These are phyloP conservation scores for Rutidosis leptorrhynchoides DNA, from an alignment of 129 eudicot genomes.

Conservation along the genomic window DNA sequence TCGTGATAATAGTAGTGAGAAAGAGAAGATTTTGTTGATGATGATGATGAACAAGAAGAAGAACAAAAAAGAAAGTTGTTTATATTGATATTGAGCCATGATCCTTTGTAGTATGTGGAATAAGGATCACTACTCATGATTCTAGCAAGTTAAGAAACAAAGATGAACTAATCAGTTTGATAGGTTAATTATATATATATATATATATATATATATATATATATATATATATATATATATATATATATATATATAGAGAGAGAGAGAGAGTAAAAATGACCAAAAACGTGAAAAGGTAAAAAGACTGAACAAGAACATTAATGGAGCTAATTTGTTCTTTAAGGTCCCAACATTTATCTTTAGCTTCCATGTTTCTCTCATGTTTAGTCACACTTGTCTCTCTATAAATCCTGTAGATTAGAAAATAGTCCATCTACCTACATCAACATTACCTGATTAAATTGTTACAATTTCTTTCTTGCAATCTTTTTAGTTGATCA, in stretches of 20 bases:
- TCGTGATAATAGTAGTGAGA: conserved; percentile 9
- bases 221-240: too few species aligned
- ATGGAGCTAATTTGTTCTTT: conserved; percentile 27
- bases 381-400: conserved; percentile 41
- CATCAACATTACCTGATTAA: too few species aligned
- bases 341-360: conserved; percentile 24
- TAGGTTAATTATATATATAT: conserved; percentile 17
- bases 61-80: background rate
- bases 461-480: too few species aligned
- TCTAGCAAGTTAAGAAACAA: conserved; percentile 14
- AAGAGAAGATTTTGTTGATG: conserved; percentile 18
- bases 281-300: conserved; percentile 45
- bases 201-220: too few species aligned
- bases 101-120: conserved; percentile 45
- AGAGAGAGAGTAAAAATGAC: conserved; percentile 27
- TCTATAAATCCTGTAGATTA: too few species aligned
- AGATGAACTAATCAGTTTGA: conserved; percentile 22
- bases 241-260: too few species aligned
- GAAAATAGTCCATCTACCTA: too few species aligned
- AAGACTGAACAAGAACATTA: conserved; percentile 51
- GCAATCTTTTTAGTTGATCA: too few species aligned
- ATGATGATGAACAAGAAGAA: conserved; percentile 7
- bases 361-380: conserved; percentile 38
- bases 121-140: conserved; percentile 58
- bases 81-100: conserved; percentile 41